Evolutionary conservation across 352 stramenopile genomes (phyloP).

Genomic region (Phytophthora megakarya): DNA sequence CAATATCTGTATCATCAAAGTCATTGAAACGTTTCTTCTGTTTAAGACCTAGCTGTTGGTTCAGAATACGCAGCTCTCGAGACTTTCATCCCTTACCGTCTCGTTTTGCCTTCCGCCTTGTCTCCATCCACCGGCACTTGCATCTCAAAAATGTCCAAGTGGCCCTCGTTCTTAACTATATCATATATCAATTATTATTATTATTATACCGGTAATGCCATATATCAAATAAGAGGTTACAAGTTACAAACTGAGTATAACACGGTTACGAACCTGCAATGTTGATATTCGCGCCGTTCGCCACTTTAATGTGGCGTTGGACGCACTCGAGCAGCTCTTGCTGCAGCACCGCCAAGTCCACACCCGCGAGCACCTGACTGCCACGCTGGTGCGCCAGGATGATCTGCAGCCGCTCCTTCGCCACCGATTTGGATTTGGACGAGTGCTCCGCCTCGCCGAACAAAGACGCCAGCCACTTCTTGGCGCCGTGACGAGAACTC

Average conservation of each 20-base stretch:
- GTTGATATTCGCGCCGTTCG: slow-evolving; percentile 88
- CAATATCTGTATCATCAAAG: neutral
- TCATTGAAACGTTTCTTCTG: slow-evolving; percentile 17
- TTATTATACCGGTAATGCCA: too few species aligned
- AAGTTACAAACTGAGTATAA: neutral
- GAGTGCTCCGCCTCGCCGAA: slow-evolving; percentile 62
- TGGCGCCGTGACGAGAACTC: slow-evolving; percentile 58
- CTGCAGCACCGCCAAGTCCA: slow-evolving; percentile 81
- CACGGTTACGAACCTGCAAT: slow-evolving; percentile 63
- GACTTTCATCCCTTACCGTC: slow-evolving; percentile 18
- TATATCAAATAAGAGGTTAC: neutral
- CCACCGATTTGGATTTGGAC: slow-evolving; percentile 76
- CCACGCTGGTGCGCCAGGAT: slow-evolving; percentile 88
- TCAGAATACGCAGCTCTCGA: neutral
- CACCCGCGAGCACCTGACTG: slow-evolving; percentile 80
- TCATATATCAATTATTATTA: too few species aligned
- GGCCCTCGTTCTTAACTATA: slow-evolving; percentile 87
- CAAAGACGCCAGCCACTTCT: slow-evolving; percentile 82
- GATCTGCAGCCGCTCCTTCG: slow-evolving; percentile 90
- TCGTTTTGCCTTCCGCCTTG: slow-evolving; percentile 27
- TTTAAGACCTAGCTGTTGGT: slow-evolving; percentile 8
- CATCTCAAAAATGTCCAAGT: slow-evolving; percentile 92
- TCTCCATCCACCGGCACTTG: slow-evolving; percentile 83
- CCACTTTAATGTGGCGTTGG: slow-evolving; percentile 87
- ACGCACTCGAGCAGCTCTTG: slow-evolving; percentile 86